Percentiles rank a stretch among this genome's conserved stretches.
Evolutionary conservation across 23 red algal species (phyloP).

Genomic region (Chondrus crispus): DNA sequence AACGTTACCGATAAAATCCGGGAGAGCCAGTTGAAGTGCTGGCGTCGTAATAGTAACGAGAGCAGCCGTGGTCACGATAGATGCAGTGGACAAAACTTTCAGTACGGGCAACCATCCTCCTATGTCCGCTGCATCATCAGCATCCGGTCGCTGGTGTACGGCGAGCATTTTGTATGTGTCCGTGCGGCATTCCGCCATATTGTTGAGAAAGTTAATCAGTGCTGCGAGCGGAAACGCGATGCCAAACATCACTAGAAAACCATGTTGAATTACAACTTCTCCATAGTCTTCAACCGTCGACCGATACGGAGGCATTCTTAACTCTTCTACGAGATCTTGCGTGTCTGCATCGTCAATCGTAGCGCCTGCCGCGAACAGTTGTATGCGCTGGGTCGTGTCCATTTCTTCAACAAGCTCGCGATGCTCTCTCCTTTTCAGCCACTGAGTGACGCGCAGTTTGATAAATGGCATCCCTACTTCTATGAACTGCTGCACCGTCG

Average conservation of each 20-base stretch:
- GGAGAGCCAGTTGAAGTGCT: conserved; percentile 22
- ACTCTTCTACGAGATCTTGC: background rate
- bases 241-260: conserved; percentile 59
- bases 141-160: conserved; percentile 46
- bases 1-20: conserved; percentile 29
- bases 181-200: conserved; percentile 52
- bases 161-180: conserved; percentile 67
- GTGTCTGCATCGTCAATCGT: background rate
- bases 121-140: conserved; percentile 56
- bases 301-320: conserved; percentile 20
- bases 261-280: conserved; percentile 73
- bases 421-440: background rate
- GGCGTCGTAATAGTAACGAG: conserved; percentile 54
- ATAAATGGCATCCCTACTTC: conserved; percentile 62
- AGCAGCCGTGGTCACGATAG: conserved; percentile 48
- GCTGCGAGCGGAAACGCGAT: conserved; percentile 58
- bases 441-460: conserved; percentile 9
- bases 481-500: conserved; percentile 64
- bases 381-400: conserved; percentile 1
- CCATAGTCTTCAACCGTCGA: conserved; percentile 63
- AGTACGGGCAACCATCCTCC: conserved; percentile 50
- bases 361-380: conserved; percentile 31
- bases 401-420: conserved; percentile 4
- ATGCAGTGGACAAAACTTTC: conserved; percentile 33
- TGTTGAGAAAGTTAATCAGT: conserved; percentile 62